Percentiles rank a stretch among this genome's conserved stretches.
Evolutionary conservation across 768 basidiomycete species (phyloP).

Genomic region (Pulveroboletus frians): DNA sequence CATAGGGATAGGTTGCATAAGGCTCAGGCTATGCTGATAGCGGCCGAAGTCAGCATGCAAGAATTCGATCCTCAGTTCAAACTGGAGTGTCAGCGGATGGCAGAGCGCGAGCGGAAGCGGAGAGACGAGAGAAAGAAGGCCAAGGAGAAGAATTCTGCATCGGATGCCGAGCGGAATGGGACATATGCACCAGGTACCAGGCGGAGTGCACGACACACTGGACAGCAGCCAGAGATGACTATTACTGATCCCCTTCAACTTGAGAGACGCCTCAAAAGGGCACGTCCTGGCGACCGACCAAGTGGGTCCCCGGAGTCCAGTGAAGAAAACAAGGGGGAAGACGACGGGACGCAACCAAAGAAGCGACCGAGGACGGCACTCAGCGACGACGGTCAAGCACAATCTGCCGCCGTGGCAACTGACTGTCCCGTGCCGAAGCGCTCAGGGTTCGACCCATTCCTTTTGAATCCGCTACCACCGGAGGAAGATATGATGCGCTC

Average conservation of each 20-base stretch:
- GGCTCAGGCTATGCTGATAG: conserved; percentile 86
- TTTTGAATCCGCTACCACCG: conserved; percentile 49
- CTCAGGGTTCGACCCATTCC: conserved; percentile 45
- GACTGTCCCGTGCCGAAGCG: conserved; percentile 32
- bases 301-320: conserved; percentile 41
- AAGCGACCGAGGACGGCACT: conserved; percentile 42
- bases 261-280: conserved; percentile 70
- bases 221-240: conserved; percentile 60
- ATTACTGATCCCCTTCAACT: conserved; percentile 74
- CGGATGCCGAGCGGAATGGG: conserved; percentile 27
- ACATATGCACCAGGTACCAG: conserved; percentile 49
- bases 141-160: conserved; percentile 27
- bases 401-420: conserved; percentile 33
- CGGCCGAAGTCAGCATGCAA: conserved; percentile 78
- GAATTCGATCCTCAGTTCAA: conserved; percentile 78
- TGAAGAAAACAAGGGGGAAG: conserved; percentile 45
- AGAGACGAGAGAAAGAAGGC: conserved; percentile 44
- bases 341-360: conserved; percentile 45
- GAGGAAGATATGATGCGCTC: conserved; percentile 24
- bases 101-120: conserved; percentile 64
- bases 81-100: conserved; percentile 86
- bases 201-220: conserved; percentile 70
- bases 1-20: conserved; percentile 80
- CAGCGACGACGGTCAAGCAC: conserved; percentile 30
- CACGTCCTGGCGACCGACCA: conserved; percentile 53